Base-by-base conservation (phyloP, 2,329 filamentous ascomycete genomes). In the Didymella pinodella region DNA sequence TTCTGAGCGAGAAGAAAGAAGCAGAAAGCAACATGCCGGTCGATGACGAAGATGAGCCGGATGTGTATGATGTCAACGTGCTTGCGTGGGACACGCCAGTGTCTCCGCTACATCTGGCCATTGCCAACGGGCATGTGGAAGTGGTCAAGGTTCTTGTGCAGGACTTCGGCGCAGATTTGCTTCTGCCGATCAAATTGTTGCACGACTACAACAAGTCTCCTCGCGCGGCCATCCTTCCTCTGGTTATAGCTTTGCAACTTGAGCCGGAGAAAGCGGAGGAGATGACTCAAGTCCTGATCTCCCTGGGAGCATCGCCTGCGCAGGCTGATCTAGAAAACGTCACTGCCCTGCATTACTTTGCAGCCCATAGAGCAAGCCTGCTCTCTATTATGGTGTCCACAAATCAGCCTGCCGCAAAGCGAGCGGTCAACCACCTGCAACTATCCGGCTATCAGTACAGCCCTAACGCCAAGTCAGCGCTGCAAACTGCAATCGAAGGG, bases 11-110 rank as follows among this genome's bases (percentile, higher is more conserved):
- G 20, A 74, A 79, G 12, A 64, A 69, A 16, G n/a, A 75, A 1
- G 78, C 83, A 29, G 65, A 66, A 10, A 79, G 83, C 1, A 77
- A 83, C 1, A 80, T 82, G 0, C 85, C 78, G 10, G 78, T 88
- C 6, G 85, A 87, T 26, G 46, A 58, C 1, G 82, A 86, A 1
- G 83, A 89, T 10, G 89, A 90, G 20, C 91, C 91, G 0, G 91
- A 96, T 75, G 85, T 93, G 51, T 94, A 90, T 73, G 87, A 95
- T 65, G 83, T 93, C 59, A 88, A 96, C 64, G 85, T 90, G 1
- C 72, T 90, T n/a, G 86, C 91, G 1, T 96, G 92, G 92, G 92
- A 96, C 67, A 85, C 83, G 5, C 86, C 88, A 4, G 86, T 87
- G 57, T 90, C 89, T 12, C 87, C 92, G 1, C 81, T 96, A 5